A percentile compares a stretch with the other conserved stretches of the same genome.
These are phyloP conservation scores for Epicoccum sorghinum DNA, from an alignment of 2,329 filamentous ascomycete genomes.

Conservation along the genomic window DNA sequence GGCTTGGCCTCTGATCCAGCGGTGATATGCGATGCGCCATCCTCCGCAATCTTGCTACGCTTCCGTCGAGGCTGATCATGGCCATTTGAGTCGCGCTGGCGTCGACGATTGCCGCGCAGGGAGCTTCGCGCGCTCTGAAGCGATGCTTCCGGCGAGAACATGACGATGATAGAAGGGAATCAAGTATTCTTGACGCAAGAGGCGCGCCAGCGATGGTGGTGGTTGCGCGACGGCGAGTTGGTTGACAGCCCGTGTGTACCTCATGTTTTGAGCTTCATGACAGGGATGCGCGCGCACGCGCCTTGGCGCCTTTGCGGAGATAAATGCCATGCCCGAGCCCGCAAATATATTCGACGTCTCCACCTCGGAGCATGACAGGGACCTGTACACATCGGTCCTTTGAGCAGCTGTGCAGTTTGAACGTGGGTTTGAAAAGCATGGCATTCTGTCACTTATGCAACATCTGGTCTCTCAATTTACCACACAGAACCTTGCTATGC, in stretches of 20 bases:
- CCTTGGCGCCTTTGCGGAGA: constrained; percentile 15
- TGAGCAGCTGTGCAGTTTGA: too few relatives aligned
- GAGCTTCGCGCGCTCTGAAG: constrained; percentile 46
- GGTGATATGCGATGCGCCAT: constrained; percentile 43
- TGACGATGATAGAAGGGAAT: constrained; percentile 21
- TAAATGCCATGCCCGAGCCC: background rate
- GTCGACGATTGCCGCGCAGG: constrained; percentile 53
- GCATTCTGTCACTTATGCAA: too few relatives aligned
- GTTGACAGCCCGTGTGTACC: constrained; percentile 14
- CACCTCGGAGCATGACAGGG: too few relatives aligned
- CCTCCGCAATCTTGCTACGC: constrained; percentile 54
- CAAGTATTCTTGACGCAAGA: constrained; percentile 7
- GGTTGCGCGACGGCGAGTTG: constrained; percentile 8
- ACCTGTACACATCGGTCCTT: too few relatives aligned
- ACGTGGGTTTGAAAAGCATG: too few relatives aligned
- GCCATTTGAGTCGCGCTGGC: constrained; percentile 53
- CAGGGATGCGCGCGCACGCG: constrained; percentile 17
- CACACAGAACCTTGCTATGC: too few relatives aligned
- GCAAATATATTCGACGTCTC: background rate
- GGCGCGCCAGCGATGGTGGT: constrained; percentile 17
- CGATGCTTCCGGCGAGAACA: constrained; percentile 50
- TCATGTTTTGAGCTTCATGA: constrained; percentile 17
- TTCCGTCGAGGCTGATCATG: constrained; percentile 53
- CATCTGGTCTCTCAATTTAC: too few relatives aligned
- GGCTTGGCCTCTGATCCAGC: constrained; percentile 36